Conservation (phyloP, 2,329 filamentous ascomycete species). For the Proliferodiscus dingleyae region DNA sequence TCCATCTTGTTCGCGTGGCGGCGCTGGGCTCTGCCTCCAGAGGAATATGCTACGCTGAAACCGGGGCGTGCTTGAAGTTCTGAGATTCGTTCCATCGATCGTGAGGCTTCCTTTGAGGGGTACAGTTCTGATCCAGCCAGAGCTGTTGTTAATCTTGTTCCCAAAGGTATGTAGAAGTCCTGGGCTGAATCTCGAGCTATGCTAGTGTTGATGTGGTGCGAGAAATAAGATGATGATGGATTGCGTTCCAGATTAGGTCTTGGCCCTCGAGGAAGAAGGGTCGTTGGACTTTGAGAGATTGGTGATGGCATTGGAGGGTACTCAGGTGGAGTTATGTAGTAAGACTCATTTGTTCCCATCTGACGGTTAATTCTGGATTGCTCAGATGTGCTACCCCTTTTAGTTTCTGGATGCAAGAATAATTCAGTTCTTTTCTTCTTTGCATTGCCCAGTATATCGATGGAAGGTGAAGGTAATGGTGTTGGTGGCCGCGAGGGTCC, state of each 20-base stretch:
- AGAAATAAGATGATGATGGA: conserved; percentile 6
- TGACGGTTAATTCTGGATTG: neutral
- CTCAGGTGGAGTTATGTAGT: conserved; percentile 3
- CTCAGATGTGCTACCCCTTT: neutral
- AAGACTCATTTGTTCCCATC: conserved; percentile 8
- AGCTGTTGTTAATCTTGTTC: too few relatives aligned
- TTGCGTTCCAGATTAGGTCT: conserved; percentile 2
- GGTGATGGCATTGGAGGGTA: conserved; percentile 5
- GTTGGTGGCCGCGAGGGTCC: too few relatives aligned
- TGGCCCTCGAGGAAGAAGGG: conserved; percentile 13
- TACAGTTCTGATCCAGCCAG: too few relatives aligned
- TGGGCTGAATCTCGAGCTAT: neutral
- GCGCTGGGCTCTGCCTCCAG: conserved; percentile 20
- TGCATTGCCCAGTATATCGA: neutral
- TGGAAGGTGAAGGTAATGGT: neutral
- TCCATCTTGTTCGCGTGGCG: conserved; percentile 7
- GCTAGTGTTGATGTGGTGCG: conserved; percentile 1
- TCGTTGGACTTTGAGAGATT: conserved; percentile 9
- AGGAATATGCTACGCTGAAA: conserved; percentile 2
- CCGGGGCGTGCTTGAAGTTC: neutral
- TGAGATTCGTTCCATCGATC: neutral
- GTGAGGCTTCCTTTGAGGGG: neutral
- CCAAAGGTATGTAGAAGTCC: conserved; percentile 9
- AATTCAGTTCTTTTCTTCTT: conserved; percentile 1
- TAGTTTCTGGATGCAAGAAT: conserved; percentile 6